Evolutionary conservation across 441 rosid genomes (phyloP).

Genomic region (Populus trichocarpa): DNA sequence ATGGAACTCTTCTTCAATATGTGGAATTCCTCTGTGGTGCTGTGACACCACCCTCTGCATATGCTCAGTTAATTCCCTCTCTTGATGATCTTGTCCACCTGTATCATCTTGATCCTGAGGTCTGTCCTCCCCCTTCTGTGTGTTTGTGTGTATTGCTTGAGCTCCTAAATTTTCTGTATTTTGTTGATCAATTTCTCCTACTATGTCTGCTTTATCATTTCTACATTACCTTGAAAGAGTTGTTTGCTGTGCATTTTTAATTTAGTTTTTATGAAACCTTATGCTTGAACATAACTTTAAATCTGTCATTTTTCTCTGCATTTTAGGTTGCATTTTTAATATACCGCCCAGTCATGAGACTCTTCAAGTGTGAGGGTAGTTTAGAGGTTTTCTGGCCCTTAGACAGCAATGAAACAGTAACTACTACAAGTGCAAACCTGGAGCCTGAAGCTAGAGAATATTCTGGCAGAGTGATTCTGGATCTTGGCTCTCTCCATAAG

Average conservation of each 20-base stretch:
- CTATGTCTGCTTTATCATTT: neutral
- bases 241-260: neutral
- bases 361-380: constrained; percentile 72
- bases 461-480: constrained; percentile 50
- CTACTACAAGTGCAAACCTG: constrained; percentile 27
- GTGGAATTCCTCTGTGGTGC: constrained; percentile 96
- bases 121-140: constrained; percentile 31
- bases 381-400: constrained; percentile 92
- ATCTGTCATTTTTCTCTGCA: neutral
- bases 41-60: constrained; percentile 71
- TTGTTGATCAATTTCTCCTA: neutral
- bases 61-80: constrained; percentile 83
- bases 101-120: constrained; percentile 99
- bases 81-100: constrained; percentile 87
- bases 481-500: constrained; percentile 63
- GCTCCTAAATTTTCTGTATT: neutral
- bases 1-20: constrained; percentile 98
- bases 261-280: neutral
- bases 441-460: constrained; percentile 50
- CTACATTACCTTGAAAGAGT: neutral
- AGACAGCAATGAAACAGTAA: constrained; percentile 48
- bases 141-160: neutral
- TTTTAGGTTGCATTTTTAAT: constrained; percentile 92
- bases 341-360: constrained; percentile 98
- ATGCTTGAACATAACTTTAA: neutral